Evolutionary conservation across 1,139 yeast species (phyloP), one percentile per base, ranked within the genome.

Genomic region (Saccharomyces hybrid): DNA sequence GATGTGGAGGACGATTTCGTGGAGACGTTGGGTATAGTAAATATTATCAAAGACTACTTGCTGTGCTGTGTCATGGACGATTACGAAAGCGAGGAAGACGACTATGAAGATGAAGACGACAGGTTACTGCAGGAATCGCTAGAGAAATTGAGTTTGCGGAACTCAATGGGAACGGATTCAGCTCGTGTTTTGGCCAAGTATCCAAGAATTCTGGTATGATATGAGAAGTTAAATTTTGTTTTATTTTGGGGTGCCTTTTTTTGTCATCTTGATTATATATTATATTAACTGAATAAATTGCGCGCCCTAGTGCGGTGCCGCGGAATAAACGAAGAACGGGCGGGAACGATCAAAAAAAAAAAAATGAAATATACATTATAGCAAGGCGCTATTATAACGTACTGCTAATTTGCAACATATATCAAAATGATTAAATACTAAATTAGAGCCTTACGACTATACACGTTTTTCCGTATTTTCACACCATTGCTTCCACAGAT

Each of bases 1-100:
- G 47, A 48, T 24, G 51, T 50, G 6, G 50, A 51, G 12, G 55
- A 57, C 19, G 55, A 60, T 14, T 54, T 57, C 47, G 29, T 53
- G 7, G 60, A 55, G 3, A 49, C 55, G 16, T 56, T 58, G 29
- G 54, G 54, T n/a, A 57, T 56, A 12, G 67, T 66, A 16, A 61
- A 64, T 47, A 47, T 64, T 27, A 59, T 66, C 29, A 64, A 58
- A 46, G 70, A 67, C 57, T 67, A 66, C 51, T 55, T 64, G 41
- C 52, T 65, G 16, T 67, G 70, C 48, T 55, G 62, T 11, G 50
- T 67, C 48, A 54, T 66, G 38, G 71, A 67, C 52, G 67, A 66
- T 14, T 64, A 55, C 48, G 58, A 54, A 24, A 52, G 55, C 9
- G 55, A 53, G 9, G 53, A 47, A n/a, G 56, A 51, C 9, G 59